These are phyloP conservation scores for Arctium lappa DNA, from an alignment of 129 eudicot species.

Conservation along the genomic window DNA sequence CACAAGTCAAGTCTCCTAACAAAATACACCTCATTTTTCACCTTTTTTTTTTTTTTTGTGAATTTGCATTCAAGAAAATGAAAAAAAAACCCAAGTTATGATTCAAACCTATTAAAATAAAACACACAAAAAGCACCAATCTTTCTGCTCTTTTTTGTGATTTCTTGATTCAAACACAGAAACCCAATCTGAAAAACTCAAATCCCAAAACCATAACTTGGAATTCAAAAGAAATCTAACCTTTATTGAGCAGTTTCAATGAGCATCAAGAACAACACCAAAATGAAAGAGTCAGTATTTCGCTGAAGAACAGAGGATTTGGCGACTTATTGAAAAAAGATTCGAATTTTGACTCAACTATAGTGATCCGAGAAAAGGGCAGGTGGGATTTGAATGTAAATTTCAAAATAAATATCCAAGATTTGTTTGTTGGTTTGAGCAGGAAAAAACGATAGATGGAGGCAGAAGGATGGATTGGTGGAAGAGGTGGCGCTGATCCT, in stretches of 20 bases:
- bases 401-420: not conserved
- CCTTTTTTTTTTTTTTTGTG: not conserved
- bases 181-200: not conserved
- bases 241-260: slow-evolving; percentile 5
- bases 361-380: slow-evolving; percentile 11
- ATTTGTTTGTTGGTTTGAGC: not conserved
- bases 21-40: too few species aligned
- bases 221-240: slow-evolving; percentile 1
- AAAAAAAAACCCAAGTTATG: slow-evolving; percentile 4
- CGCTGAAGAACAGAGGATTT: not conserved
- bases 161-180: slow-evolving; percentile 13
- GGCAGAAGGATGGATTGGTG: slow-evolving; percentile 24
- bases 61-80: not conserved
- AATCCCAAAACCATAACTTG: not conserved
- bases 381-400: slow-evolving; percentile 11
- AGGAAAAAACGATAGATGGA: slow-evolving; percentile 16
- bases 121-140: not conserved
- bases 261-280: slow-evolving; percentile 3
- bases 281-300: not conserved
- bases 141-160: not conserved
- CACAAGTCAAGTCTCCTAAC: too few species aligned
- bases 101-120: not conserved
- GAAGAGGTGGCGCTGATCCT: slow-evolving; percentile 17
- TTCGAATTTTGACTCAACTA: slow-evolving; percentile 18
- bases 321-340: not conserved